A percentile compares a stretch with the other conserved stretches of the same genome.
These are phyloP conservation scores for Tricholoma hemisulphureum DNA, from an alignment of 768 basidiomycete genomes.

Conservation along the genomic window DNA sequence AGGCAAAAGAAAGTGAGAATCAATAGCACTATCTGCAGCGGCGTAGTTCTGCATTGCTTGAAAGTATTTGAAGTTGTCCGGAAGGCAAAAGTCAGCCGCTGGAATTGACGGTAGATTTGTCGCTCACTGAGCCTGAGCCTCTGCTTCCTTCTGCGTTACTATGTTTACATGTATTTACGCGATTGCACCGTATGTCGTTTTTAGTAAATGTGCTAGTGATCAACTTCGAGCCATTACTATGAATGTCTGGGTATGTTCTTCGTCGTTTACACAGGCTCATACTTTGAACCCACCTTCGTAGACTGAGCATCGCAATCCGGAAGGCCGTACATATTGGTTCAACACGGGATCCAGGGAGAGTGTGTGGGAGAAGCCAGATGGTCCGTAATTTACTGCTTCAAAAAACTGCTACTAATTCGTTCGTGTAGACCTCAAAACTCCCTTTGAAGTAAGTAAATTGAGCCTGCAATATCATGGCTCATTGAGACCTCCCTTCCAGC, in stretches of 20 bases:
- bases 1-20: slow-evolving; percentile 34
- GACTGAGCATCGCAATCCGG: slow-evolving; percentile 94
- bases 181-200: too few species aligned
- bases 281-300: slow-evolving; percentile 27
- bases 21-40: slow-evolving; percentile 26
- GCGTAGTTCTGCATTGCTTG: slow-evolving; percentile 32
- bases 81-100: background rate
- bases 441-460: slow-evolving; percentile 70
- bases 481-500: slow-evolving; percentile 40
- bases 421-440: slow-evolving; percentile 75
- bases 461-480: slow-evolving; percentile 1
- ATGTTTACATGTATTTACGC: slow-evolving; percentile 23
- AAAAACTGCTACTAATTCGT: slow-evolving; percentile 7
- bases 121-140: background rate
- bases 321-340: slow-evolving; percentile 99
- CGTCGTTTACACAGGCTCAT: background rate
- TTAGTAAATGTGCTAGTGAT: too few species aligned
- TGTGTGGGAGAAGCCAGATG: slow-evolving; percentile 98
- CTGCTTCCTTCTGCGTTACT: slow-evolving; percentile 2
- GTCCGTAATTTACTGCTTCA: slow-evolving; percentile 35
- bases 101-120: background rate
- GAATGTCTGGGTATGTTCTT: slow-evolving; percentile 37
- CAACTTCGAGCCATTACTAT: slow-evolving; percentile 9
- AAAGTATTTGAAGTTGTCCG: too few species aligned
- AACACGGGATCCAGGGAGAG: slow-evolving; percentile 85